Percentiles rank a stretch among this genome's conserved stretches.
phyloP scores from a whole-genome alignment of 495 filamentous ascomycete genomes.

The Schizothecium vesticola region DNA sequence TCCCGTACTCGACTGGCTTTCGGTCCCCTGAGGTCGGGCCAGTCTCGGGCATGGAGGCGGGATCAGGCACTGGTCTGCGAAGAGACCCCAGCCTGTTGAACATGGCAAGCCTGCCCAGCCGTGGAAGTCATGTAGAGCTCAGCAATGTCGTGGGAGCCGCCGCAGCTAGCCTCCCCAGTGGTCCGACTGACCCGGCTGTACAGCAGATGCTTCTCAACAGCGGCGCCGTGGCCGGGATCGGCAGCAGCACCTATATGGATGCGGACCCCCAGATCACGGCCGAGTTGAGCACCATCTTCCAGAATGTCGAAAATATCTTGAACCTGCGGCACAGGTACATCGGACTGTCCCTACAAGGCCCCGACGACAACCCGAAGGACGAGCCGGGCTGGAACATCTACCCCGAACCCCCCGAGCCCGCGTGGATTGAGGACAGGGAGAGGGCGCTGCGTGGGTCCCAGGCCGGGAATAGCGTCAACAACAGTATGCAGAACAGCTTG shows the following conservation, averaged over 20 bases:
- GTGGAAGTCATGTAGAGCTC: constrained; percentile 13
- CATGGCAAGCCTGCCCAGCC: constrained; percentile 11
- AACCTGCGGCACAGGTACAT: constrained; percentile 89
- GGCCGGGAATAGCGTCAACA: constrained; percentile 35
- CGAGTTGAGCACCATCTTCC: constrained; percentile 79
- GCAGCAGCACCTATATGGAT: constrained; percentile 43
- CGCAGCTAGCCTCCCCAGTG: constrained; percentile 27
- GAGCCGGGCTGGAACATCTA: constrained; percentile 81
- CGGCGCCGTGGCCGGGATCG: constrained; percentile 26
- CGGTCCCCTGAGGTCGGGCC: constrained; percentile 15
- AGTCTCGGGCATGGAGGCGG: constrained; percentile 9
- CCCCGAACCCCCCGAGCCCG: constrained; percentile 81
- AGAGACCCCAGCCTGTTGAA: constrained; percentile 16
- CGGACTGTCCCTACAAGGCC: constrained; percentile 72
- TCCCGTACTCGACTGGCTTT: constrained; percentile 8
- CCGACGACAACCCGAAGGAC: constrained; percentile 81
- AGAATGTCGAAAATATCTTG: constrained; percentile 76
- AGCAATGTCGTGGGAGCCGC: constrained; percentile 12
- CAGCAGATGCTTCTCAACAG: constrained; percentile 26
- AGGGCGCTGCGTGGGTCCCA: constrained; percentile 32
- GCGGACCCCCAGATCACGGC: constrained; percentile 67
- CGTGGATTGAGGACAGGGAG: constrained; percentile 71
- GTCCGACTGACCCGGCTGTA: constrained; percentile 21
- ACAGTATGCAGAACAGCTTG: constrained; percentile 53
- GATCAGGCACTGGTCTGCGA: not conserved